Evolutionary conservation across 768 basidiomycete genomes (phyloP), one percentile per base, ranked within the genome.

Genomic region (Tricholoma furcatifolium): DNA sequence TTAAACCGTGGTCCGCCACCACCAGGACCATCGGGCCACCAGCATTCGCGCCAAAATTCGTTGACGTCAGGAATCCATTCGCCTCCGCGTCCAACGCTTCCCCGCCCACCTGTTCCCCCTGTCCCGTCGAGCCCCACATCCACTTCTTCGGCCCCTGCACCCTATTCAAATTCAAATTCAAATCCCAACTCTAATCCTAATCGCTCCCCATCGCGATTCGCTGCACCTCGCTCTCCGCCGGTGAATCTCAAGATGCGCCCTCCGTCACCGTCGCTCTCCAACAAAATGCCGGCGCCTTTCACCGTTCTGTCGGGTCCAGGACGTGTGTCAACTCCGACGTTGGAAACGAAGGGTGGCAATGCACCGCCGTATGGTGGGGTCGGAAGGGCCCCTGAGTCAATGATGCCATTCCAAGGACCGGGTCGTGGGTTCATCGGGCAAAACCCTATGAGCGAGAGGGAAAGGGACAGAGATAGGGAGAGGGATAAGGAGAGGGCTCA

Each of bases 341-440:
- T 36, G 59, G 66, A 39, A 10, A 59, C 46, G 24, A 63, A 62
- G 45, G 54, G 49, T 50, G 56, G 48, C 5, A 39, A 42, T 12
- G 47, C 49, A 15, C 42, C 45, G 8, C 35, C 50, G 6, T 59
- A 61, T 47, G 53, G 57, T 45, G 51, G 46, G 31, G 55, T 56
- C 14, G 67, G 66, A 58, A 65, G 70, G 35, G 67, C 68, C 41
- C 65, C 65, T n/a, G 71, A 71, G 2, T 67, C 70, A 35, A 57
- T 66, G 31, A 59, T 59, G 51, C 57, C 65, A 53, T 67, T 53
- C 43, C 58, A 64, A 40, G 62, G 66, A 18, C 53, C 65, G 21
- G 62, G 36, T 57, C 43, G 57, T 43, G 56, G 47, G 30, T 53
- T 40, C 39, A 43, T 62, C 51, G 50, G 45, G 7, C 42, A 55